Conservation (phyloP, 768 basidiomycete genomes). For the Russula vinacea region DNA sequence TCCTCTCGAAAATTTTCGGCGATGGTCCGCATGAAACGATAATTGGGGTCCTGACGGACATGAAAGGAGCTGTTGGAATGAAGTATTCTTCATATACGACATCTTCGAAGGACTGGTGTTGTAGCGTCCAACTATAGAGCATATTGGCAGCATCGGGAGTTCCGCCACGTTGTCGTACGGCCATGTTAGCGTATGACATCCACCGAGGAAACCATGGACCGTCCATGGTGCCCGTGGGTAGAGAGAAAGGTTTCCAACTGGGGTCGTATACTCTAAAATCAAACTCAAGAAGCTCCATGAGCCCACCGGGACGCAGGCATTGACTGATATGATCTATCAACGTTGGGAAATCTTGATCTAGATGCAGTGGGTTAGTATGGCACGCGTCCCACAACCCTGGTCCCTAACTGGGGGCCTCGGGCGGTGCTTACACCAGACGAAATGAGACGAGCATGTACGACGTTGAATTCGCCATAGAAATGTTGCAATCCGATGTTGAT, state of each 20-base stretch:
- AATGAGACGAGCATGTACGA: constrained; percentile 69
- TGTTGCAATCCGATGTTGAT: constrained; percentile 82
- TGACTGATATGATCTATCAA: constrained; percentile 65
- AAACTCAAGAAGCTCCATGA: constrained; percentile 64
- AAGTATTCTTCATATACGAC: constrained; percentile 58
- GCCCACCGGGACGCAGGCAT: constrained; percentile 66
- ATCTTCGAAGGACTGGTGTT: constrained; percentile 57
- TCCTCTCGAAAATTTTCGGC: constrained; percentile 52
- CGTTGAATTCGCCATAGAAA: constrained; percentile 74
- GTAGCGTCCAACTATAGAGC: constrained; percentile 51
- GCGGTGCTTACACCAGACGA: constrained; percentile 60
- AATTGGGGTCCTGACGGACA: constrained; percentile 36
- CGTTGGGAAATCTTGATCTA: constrained; percentile 66
- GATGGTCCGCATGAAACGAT: constrained; percentile 15
- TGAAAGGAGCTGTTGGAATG: constrained; percentile 58
- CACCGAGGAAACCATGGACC: constrained; percentile 62
- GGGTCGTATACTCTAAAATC: constrained; percentile 62
- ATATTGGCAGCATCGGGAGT: constrained; percentile 59
- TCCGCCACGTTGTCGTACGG: constrained; percentile 57
- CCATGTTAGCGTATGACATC: constrained; percentile 53
- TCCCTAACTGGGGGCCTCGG: constrained; percentile 3
- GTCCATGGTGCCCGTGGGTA: constrained; percentile 42
- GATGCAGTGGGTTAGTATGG: constrained; percentile 13
- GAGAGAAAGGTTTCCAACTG: constrained; percentile 45
- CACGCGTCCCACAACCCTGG: neutral